phyloP scores from a whole-genome alignment of 768 basidiomycete species.

The Candolleomyces efflorescens region DNA sequence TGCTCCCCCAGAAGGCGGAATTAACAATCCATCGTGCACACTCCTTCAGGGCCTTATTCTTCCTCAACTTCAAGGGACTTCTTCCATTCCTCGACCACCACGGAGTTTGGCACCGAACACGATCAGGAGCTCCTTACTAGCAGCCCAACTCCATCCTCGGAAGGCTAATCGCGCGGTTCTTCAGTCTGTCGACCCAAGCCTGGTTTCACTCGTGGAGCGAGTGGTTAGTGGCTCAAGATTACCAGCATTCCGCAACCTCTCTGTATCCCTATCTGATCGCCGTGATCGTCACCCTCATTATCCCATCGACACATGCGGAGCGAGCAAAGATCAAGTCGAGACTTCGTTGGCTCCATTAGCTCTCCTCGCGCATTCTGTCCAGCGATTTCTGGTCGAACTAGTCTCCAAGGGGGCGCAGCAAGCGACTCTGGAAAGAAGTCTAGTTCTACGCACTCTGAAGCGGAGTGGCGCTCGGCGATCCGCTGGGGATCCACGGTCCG shows the following conservation, averaged over 20 bases:
- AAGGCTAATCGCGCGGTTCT: neutral
- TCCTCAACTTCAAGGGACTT: neutral
- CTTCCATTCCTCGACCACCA: neutral
- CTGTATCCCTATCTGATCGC: slow-evolving; percentile 5
- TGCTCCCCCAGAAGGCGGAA: neutral
- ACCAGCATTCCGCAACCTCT: slow-evolving; percentile 9
- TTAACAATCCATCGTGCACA: neutral
- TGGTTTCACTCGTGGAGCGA: slow-evolving; percentile 2
- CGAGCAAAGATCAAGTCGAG: slow-evolving; percentile 24
- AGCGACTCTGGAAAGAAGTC: slow-evolving; percentile 28
- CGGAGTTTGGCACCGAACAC: neutral
- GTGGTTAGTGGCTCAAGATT: slow-evolving; percentile 11
- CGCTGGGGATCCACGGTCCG: slow-evolving; percentile 8
- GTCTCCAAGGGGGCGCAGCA: slow-evolving; percentile 33
- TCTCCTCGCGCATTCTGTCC: slow-evolving; percentile 30
- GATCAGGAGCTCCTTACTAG: neutral
- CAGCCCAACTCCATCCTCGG: neutral
- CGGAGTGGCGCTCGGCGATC: slow-evolving; percentile 15
- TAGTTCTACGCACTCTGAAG: slow-evolving; percentile 10
- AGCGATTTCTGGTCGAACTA: slow-evolving; percentile 31
- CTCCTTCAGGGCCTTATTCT: neutral
- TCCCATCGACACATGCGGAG: slow-evolving; percentile 27
- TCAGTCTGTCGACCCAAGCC: slow-evolving; percentile 6
- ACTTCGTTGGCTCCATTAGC: slow-evolving; percentile 35
- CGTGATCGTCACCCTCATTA: slow-evolving; percentile 10